Evolutionary conservation across 495 filamentous ascomycete species (phyloP).

Genomic region (Hypoxylon lienhwacheense): DNA sequence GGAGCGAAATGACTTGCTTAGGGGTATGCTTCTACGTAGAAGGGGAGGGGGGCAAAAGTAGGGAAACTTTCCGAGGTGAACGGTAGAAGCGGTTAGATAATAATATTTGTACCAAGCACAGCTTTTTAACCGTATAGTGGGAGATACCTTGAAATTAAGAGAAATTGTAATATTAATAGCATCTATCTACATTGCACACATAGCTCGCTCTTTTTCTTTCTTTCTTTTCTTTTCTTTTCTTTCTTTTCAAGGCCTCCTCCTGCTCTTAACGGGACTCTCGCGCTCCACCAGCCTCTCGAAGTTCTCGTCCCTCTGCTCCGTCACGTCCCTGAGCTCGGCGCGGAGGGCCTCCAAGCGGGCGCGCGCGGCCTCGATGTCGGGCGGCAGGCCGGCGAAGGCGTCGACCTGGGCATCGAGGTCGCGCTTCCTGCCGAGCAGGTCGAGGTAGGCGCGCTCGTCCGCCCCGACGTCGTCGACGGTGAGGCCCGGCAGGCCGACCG

Average conservation of each 20-base stretch:
- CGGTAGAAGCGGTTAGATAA: background rate
- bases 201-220: background rate
- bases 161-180: slow-evolving; percentile 25
- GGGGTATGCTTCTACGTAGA: background rate
- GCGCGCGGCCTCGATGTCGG: slow-evolving; percentile 66
- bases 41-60: background rate
- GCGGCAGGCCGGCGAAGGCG: slow-evolving; percentile 69
- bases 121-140: slow-evolving; percentile 17
- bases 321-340: slow-evolving; percentile 60
- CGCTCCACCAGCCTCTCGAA: slow-evolving; percentile 65
- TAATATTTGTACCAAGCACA: slow-evolving; percentile 11
- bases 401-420: slow-evolving; percentile 60
- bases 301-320: slow-evolving; percentile 62
- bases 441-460: slow-evolving; percentile 57
- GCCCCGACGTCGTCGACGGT: slow-evolving; percentile 52
- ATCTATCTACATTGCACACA: background rate
- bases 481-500: slow-evolving; percentile 27
- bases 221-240: slow-evolving; percentile 1
- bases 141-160: slow-evolving; percentile 19
- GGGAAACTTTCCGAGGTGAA: background rate
- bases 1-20: background rate
- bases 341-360: slow-evolving; percentile 65
- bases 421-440: slow-evolving; percentile 53
- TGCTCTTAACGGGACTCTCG: slow-evolving; percentile 50
- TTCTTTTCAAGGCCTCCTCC: slow-evolving; percentile 19